A percentile compares a stretch with the other conserved stretches of the same genome.
Conservation (phyloP, 1,139 yeast species). For the Geotrichum bryndzae region DNA sequence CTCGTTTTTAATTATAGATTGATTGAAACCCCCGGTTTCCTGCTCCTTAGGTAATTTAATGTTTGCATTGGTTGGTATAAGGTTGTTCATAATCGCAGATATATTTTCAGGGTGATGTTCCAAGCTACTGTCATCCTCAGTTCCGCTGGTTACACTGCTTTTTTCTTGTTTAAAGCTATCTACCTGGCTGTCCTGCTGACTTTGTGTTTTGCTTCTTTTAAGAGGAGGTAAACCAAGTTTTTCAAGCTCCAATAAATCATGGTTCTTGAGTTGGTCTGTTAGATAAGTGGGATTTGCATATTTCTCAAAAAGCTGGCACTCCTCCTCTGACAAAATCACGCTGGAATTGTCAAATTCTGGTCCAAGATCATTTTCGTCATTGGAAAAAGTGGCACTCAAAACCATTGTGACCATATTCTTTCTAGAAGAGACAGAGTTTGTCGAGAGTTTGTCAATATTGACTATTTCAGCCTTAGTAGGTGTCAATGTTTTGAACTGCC, state of each 20-base stretch:
- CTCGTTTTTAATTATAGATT: too few relatives aligned
- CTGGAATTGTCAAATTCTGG: background rate
- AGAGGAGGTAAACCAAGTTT: background rate
- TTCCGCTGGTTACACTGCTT: too few relatives aligned
- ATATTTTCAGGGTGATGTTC: too few relatives aligned
- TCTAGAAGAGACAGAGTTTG: background rate
- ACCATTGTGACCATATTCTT: background rate
- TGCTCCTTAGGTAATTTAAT: too few relatives aligned
- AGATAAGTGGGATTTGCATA: background rate
- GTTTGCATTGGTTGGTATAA: too few relatives aligned
- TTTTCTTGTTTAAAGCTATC: too few relatives aligned
- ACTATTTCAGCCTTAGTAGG: background rate
- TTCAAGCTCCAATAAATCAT: background rate
- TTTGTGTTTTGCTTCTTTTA: background rate
- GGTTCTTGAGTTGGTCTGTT: background rate
- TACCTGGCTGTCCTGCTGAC: too few relatives aligned
- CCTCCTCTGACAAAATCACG: background rate
- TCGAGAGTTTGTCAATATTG: background rate
- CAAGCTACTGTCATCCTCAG: too few relatives aligned
- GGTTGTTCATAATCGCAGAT: too few relatives aligned
- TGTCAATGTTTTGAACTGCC: background rate
- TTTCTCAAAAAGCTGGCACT: background rate
- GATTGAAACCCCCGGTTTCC: too few relatives aligned
- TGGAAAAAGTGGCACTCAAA: background rate
- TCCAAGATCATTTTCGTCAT: background rate